Evolutionary conservation across 208 protist species (phyloP), one percentile per base, ranked within the genome.

Genomic region (Leishmania tarentolae): DNA sequence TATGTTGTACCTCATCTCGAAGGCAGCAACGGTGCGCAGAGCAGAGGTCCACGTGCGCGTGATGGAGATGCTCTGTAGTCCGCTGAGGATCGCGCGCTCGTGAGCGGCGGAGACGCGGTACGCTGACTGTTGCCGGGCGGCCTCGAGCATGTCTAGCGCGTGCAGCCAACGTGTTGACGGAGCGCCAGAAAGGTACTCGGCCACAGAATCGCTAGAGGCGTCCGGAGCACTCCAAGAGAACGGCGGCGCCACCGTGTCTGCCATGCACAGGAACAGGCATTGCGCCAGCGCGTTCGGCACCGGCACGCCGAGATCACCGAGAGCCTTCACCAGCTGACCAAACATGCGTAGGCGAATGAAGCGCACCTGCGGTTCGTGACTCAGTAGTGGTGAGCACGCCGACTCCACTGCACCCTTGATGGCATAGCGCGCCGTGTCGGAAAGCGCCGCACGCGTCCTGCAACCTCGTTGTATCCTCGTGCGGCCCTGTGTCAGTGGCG

Each of bases 61-160:
- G 52, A 93, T 90, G 15, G 91, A 93, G 24, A 93, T 83, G 78
- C 91, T 93, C 57, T 95, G 91, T 53, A 97, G 70, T 17, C 92
- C 92, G 65, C 88, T 87, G 8, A 97, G 82, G 15, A 96, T 28
- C 2, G 80, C 74, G 24, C 91, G 92, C 42, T 91, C 77, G 78
- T 97, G 94, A 1, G 90, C 86, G 0, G 87, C 46, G 13, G 88
- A 88, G 68, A 95, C 87, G 8, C 80, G 75, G 83, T 93, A 92
- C 28, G 77, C 57, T 3, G 68, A 47, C 42, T 72, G 42, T 13
- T 40, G 35, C 37, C 81, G 78, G 24, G 88, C 89, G 15, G 68
- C 28, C 4, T 78, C 46, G 66, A 95, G 72, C 56, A 95, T 47
- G n/a, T 61, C 83, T 19, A 95, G 75, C 5, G 91, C 91, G 19